Conservation (phyloP, 1,139 yeast genomes). For the Sugiyamaella japonica region DNA sequence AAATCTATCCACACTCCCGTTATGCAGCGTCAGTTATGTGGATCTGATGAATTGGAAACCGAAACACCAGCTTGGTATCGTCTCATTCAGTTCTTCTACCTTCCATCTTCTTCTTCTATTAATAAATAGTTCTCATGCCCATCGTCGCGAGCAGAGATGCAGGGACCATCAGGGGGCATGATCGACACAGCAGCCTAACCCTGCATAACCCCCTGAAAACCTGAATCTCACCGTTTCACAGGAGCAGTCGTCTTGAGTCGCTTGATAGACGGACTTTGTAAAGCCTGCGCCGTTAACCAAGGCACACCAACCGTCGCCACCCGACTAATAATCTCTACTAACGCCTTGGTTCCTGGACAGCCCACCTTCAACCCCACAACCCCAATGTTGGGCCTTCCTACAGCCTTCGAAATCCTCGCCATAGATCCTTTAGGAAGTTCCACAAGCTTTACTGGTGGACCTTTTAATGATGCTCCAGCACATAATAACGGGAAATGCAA, state of each 20-base stretch:
- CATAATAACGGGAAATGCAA: slow-evolving; percentile 31
- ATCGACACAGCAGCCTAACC: neutral
- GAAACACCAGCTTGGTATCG: too few species aligned
- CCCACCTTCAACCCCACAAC: slow-evolving; percentile 20
- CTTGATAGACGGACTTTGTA: slow-evolving; percentile 20
- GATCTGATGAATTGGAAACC: too few species aligned
- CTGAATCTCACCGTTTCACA: slow-evolving; percentile 1
- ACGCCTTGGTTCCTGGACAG: slow-evolving; percentile 16
- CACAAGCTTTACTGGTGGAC: slow-evolving; percentile 23
- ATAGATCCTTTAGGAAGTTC: slow-evolving; percentile 30
- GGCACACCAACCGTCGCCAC: slow-evolving; percentile 16
- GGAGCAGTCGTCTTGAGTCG: slow-evolving; percentile 24
- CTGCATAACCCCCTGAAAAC: neutral
- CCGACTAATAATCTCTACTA: slow-evolving; percentile 12
- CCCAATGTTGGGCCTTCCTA: slow-evolving; percentile 12
- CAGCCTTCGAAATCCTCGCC: slow-evolving; percentile 22
- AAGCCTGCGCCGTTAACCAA: slow-evolving; percentile 19
- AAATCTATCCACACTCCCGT: too few species aligned
- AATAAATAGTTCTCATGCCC: too few species aligned
- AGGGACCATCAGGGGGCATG: too few species aligned
- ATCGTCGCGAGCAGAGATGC: too few species aligned
- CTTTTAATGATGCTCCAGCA: slow-evolving; percentile 24
- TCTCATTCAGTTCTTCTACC: too few species aligned
- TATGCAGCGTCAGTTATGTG: too few species aligned
- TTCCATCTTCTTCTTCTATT: too few species aligned